A percentile compares a stretch with the other conserved stretches of the same genome.
phyloP scores from a whole-genome alignment of 257 asterid genomes.

The Scutellaria minor region DNA sequence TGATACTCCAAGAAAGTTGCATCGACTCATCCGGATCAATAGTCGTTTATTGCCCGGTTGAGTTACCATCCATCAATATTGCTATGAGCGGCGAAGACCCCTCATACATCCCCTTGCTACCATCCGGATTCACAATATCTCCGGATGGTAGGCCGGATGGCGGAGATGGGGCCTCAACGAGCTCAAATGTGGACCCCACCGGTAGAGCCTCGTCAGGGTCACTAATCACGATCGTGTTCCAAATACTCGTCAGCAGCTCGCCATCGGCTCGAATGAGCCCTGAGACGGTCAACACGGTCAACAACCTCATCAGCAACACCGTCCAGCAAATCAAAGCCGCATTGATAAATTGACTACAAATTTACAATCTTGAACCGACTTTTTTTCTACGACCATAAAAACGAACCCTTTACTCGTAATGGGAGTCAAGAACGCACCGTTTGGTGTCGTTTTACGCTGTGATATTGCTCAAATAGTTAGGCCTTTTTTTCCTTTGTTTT shows the following conservation, averaged over 20 bases:
- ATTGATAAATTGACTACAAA: conserved; percentile 51
- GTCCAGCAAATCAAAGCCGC: conserved; percentile 92
- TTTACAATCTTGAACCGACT: too few relatives aligned
- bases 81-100: conserved; percentile 97
- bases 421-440: conserved; percentile 67
- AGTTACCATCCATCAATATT: conserved; percentile 71
- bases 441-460: conserved; percentile 36
- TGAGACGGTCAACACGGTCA: conserved; percentile 85
- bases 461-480: neutral
- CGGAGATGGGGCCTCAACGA: conserved; percentile 56
- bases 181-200: conserved; percentile 38
- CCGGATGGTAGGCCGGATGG: conserved; percentile 62
- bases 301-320: conserved; percentile 72
- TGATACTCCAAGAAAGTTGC: conserved; percentile 96
- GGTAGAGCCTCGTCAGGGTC: conserved; percentile 50
- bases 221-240: conserved; percentile 77
- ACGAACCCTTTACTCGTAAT: conserved; percentile 30
- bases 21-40: conserved; percentile 79
- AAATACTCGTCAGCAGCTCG: conserved; percentile 76
- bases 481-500: neutral
- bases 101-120: conserved; percentile 68
- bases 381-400: too few relatives aligned
- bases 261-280: conserved; percentile 83
- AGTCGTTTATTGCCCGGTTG: conserved; percentile 85
- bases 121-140: conserved; percentile 84